Base-by-base conservation (phyloP, 2,329 filamentous ascomycete genomes). In the Dactylellina parvicollis region DNA sequence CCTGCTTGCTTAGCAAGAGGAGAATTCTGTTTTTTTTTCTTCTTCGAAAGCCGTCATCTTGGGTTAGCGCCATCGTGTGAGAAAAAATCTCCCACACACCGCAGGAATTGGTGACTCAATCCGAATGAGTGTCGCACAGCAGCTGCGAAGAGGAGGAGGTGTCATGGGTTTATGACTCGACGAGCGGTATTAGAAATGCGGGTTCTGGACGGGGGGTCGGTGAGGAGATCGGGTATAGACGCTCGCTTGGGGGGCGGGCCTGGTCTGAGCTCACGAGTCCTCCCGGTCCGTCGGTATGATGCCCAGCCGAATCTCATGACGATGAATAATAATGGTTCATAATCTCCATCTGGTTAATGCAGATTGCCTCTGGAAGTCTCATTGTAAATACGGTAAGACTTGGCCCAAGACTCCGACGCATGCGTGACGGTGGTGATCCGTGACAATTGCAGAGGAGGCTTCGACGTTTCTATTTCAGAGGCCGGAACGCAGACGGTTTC, bases 251-350 rank as follows among this genome's bases (percentile, higher is more conserved):
- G 38, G 36, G 42, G 32, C 38, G 12, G 28, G 44, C 46, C 32
- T 36, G 60, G 66, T 34, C 22, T 71, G 42, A 40, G 50, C 26
- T 34, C 44, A 47, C 55, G 24, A 42, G 28, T 50, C 42, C 50
- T 49, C 30, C 59, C 67, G 61, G 54, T 30, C 69, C 60, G 60
- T 66, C 69, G 69, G 60, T 55, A 61, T 65, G 69, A 66, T 50
- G 34, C 50, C 42, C 8, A 24, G 18, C 60, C 59, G 67, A 65
- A 67, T 49, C 22, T 67, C 24, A 24, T 28, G 44, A 5, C 5
- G 55, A 65, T 73, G 69, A 73, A 60, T 66, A 66, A 73, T 54
- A 66, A 55, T 73, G 54, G 46, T 55, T 60, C 55, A 47, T 38
- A n/a, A 5, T 38, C 12, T 38, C 34, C 3, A n/a, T 14, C 12